phyloP scores from a whole-genome alignment of 2,329 filamentous ascomycete species.

The Diplocarpon rosae region DNA sequence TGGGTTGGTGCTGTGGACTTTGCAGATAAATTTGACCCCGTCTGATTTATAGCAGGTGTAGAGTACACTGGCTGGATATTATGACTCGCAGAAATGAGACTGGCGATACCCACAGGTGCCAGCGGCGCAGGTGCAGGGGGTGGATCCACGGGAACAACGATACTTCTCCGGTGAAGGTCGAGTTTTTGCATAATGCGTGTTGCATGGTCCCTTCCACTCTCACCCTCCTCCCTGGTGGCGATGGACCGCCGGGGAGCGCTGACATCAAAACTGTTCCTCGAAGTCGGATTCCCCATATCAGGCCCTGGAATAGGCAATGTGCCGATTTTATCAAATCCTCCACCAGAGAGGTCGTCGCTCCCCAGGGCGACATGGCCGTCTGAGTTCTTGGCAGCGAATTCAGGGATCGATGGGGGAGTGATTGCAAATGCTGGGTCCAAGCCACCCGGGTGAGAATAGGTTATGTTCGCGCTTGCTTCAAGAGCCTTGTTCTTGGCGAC shows the following conservation, averaged over 20 bases:
- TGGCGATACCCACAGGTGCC: slow-evolving; percentile 61
- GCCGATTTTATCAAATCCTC: slow-evolving; percentile 45
- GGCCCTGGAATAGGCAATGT: slow-evolving; percentile 55
- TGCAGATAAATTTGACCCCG: slow-evolving; percentile 19
- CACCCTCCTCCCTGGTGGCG: slow-evolving; percentile 56
- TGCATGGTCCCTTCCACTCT: slow-evolving; percentile 69
- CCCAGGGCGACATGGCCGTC: slow-evolving; percentile 45
- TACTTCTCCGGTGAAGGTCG: slow-evolving; percentile 73
- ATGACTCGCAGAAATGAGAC: slow-evolving; percentile 76
- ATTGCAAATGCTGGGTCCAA: slow-evolving; percentile 80
- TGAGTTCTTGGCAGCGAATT: slow-evolving; percentile 73
- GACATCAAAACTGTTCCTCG: slow-evolving; percentile 65
- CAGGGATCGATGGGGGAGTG: slow-evolving; percentile 73
- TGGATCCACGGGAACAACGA: slow-evolving; percentile 33
- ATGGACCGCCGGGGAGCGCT: slow-evolving; percentile 37
- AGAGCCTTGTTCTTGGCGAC: slow-evolving; percentile 87
- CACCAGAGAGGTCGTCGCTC: slow-evolving; percentile 35
- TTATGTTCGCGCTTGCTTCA: slow-evolving; percentile 50
- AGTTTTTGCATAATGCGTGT: slow-evolving; percentile 87
- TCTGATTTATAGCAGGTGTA: slow-evolving; percentile 25
- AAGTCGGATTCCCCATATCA: slow-evolving; percentile 35
- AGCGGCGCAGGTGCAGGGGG: slow-evolving; percentile 31
- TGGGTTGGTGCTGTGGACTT: slow-evolving; percentile 30
- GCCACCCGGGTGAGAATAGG: slow-evolving; percentile 33
- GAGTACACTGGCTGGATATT: slow-evolving; percentile 59